Evolutionary conservation across 2,329 filamentous ascomycete genomes (phyloP), one percentile per base, ranked within the genome.

Genomic region (Pseudogymnoascus pannorum): DNA sequence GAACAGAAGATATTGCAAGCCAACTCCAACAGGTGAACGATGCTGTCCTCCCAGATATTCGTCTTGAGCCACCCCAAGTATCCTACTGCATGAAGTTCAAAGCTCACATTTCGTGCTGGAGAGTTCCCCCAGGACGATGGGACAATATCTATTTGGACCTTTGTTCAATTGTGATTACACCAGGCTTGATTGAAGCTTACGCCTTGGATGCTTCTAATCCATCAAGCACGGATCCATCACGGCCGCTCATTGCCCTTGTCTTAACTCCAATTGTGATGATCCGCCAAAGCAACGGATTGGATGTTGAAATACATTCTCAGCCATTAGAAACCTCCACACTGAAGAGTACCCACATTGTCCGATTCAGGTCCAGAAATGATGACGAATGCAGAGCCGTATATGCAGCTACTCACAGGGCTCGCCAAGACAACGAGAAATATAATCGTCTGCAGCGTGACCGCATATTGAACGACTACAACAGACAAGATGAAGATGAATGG

Each of bases 361-460:
- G 95, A 79, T 94, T 97, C 81, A 88, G 94, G 42, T 91, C 91
- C 57, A 80, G 87, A 42, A 89, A 83, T 54, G 81, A 86, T 2
- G 81, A 85, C 44, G 93, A 97, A 64, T 95, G 92, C 70, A 87
- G 89, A 66, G 81, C 83, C 35, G 80, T 99, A 4, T 99, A 97
- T 74, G 83, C 83, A 69, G 84, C 93, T 44, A 92, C 97, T 64
- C 95, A 97, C 74, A 83, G 89, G 64, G 87, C 92, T 18, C 88
- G 94, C 57, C 89, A 96, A 72, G 91, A 96, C 75, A 97, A 97
- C 72, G 88, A 91, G 60, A 93, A 92, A 60, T 97, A 93, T 75
- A 92, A 83, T 61, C 78, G 83, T 57, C 78, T 87, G 16, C 83
- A 85, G 67, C 81, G 87, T 65, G 84, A 87, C 66, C 89, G 78